Percentiles rank a stretch among this genome's conserved stretches.
These are phyloP conservation scores for Xylaria sp. DNA, from an alignment of 495 filamentous ascomycete genomes.

Conservation along the genomic window DNA sequence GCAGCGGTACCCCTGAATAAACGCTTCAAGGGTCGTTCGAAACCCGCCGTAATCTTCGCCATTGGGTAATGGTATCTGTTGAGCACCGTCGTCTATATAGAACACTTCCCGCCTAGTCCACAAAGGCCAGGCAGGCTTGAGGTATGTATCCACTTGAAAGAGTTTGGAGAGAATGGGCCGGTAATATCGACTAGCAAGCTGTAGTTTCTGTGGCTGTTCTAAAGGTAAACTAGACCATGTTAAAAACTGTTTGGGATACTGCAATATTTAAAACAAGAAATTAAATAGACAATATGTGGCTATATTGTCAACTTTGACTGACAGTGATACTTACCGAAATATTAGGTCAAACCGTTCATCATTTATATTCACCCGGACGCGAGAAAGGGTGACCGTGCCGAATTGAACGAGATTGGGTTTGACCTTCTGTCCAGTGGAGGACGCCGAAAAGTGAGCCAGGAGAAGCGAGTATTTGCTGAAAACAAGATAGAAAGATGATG, in stretches of 20 bases:
- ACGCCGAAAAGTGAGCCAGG: constrained; percentile 75
- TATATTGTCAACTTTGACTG: background rate
- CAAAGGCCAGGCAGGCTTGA: constrained; percentile 86
- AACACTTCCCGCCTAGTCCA: constrained; percentile 68
- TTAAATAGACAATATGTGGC: background rate
- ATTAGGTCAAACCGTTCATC: constrained; percentile 88
- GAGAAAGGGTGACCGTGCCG: constrained; percentile 77
- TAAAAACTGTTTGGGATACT: constrained; percentile 13
- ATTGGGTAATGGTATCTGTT: constrained; percentile 55
- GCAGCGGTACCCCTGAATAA: constrained; percentile 78
- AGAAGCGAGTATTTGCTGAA: constrained; percentile 86
- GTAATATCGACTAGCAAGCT: constrained; percentile 80
- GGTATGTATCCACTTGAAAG: constrained; percentile 72
- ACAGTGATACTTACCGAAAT: constrained; percentile 66
- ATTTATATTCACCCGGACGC: constrained; percentile 64
- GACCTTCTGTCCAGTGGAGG: constrained; percentile 32
- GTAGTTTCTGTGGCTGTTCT: constrained; percentile 65
- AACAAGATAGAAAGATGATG: constrained; percentile 84
- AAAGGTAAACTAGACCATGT: constrained; percentile 65
- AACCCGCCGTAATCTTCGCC: constrained; percentile 82
- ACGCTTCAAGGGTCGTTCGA: constrained; percentile 83
- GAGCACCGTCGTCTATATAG: constrained; percentile 66
- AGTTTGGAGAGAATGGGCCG: constrained; percentile 78
- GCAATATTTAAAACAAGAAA: constrained; percentile 3
- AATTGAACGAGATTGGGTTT: constrained; percentile 32